Percentiles rank a stretch among this genome's conserved stretches.
Conservation (phyloP, 2,329 filamentous ascomycete species). For the Xylaria sp. region DNA sequence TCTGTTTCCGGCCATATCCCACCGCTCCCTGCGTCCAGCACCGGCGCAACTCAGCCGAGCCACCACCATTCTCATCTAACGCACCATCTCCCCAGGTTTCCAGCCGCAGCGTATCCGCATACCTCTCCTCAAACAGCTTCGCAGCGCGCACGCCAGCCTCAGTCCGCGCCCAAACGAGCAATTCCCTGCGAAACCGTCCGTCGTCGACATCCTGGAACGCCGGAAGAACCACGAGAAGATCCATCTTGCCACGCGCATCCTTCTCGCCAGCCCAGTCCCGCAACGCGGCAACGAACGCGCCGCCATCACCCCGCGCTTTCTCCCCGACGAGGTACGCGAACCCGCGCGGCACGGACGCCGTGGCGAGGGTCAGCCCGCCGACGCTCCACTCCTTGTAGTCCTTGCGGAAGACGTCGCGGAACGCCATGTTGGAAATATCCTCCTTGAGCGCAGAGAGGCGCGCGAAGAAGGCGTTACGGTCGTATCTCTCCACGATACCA, state of each 20-base stretch:
- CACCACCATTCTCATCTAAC: constrained; percentile 52
- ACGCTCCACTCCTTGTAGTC: constrained; percentile 86
- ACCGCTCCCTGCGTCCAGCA: constrained; percentile 75
- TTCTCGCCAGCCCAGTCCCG: constrained; percentile 20
- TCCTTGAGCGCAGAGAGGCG: constrained; percentile 72
- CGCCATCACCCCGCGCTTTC: constrained; percentile 59
- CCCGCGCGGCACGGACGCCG: constrained; percentile 72
- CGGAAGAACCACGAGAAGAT: constrained; percentile 76
- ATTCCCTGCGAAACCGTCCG: constrained; percentile 70
- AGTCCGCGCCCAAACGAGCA: constrained; percentile 73
- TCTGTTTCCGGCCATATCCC: constrained; percentile 72
- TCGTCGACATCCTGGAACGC: constrained; percentile 64
- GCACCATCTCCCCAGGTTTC: constrained; percentile 62
- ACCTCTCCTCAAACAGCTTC: constrained; percentile 62
- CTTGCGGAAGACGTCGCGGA: constrained; percentile 78
- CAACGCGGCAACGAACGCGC: constrained; percentile 57
- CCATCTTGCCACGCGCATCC: constrained; percentile 58
- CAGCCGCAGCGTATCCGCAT: constrained; percentile 64
- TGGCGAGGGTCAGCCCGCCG: constrained; percentile 67
- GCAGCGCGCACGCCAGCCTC: constrained; percentile 61
- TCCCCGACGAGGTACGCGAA: constrained; percentile 65
- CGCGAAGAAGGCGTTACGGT: constrained; percentile 66
- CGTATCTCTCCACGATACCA: constrained; percentile 54
- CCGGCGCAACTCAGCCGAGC: constrained; percentile 58
- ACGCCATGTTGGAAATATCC: constrained; percentile 68